phyloP scores from a whole-genome alignment of 805 yeast species.

The Spathaspora passalidarum region DNA sequence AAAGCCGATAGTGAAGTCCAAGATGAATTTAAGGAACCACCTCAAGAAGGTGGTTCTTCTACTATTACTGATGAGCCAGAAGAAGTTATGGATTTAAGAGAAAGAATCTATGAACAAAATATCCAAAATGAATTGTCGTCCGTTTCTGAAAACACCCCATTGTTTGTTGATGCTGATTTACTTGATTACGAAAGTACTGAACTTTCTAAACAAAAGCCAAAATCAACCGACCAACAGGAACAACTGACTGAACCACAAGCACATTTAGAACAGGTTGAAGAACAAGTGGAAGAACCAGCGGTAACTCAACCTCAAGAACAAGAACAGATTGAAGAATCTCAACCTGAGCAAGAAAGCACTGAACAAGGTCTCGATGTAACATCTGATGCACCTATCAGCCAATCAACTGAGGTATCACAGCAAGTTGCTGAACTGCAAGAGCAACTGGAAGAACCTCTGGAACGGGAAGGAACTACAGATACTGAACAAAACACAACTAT shows the following conservation, averaged over 20 bases:
- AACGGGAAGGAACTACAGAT: not conserved
- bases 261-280: not conserved
- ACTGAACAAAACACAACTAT: not conserved
- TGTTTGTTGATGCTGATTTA: slow-evolving; percentile 1
- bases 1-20: slow-evolving; percentile 8
- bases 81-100: slow-evolving; percentile 32
- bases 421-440: not conserved
- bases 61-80: slow-evolving; percentile 29
- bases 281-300: not conserved
- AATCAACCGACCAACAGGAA: slow-evolving; percentile 2
- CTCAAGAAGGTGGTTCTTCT: slow-evolving; percentile 10
- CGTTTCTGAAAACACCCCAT: slow-evolving; percentile 8
- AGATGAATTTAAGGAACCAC: slow-evolving; percentile 8
- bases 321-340: not conserved
- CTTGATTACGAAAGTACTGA: slow-evolving; percentile 3
- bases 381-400: not conserved
- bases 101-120: slow-evolving; percentile 29
- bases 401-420: not conserved
- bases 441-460: not conserved
- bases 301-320: not conserved
- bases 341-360: not conserved
- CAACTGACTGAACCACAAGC: not conserved
- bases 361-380: not conserved
- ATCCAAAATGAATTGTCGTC: slow-evolving; percentile 6
- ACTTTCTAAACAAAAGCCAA: not conserved